Evolutionary conservation across 2,329 filamentous ascomycete genomes (phyloP).

Genomic region (Talaromyces sp.): DNA sequence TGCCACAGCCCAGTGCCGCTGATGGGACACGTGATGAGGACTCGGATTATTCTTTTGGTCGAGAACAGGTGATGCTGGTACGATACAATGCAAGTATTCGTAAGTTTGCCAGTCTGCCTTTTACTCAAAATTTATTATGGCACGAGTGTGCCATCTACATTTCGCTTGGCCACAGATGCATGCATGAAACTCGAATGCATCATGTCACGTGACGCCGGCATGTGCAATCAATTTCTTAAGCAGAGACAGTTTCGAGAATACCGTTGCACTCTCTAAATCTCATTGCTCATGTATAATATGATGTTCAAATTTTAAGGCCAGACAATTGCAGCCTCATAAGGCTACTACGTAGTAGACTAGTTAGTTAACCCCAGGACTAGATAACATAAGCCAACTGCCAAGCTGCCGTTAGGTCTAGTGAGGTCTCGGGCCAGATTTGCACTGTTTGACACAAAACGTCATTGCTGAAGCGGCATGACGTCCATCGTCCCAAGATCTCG

Average conservation of each 20-base stretch:
- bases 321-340: not conserved
- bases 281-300: not conserved
- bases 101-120: not conserved
- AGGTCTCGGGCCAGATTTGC: constrained; percentile 1
- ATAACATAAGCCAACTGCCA: not conserved
- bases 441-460: constrained; percentile 6
- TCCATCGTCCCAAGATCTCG: not conserved
- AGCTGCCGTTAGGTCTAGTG: not conserved
- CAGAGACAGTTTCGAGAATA: not conserved
- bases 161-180: not conserved
- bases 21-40: not conserved
- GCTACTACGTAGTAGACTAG: not conserved
- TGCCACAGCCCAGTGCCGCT: not conserved
- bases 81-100: not conserved
- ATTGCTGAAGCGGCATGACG: not conserved
- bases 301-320: not conserved
- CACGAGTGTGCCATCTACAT: not conserved
- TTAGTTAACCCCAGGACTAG: no score
- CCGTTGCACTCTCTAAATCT: not conserved
- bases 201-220: not conserved
- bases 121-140: not conserved
- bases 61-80: not conserved
- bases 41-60: not conserved
- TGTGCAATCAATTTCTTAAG: not conserved
- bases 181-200: not conserved